Evolutionary conservation across 2,329 filamentous ascomycete species (phyloP), one percentile per base, ranked within the genome.

Genomic region (Thielaviopsis populi): DNA sequence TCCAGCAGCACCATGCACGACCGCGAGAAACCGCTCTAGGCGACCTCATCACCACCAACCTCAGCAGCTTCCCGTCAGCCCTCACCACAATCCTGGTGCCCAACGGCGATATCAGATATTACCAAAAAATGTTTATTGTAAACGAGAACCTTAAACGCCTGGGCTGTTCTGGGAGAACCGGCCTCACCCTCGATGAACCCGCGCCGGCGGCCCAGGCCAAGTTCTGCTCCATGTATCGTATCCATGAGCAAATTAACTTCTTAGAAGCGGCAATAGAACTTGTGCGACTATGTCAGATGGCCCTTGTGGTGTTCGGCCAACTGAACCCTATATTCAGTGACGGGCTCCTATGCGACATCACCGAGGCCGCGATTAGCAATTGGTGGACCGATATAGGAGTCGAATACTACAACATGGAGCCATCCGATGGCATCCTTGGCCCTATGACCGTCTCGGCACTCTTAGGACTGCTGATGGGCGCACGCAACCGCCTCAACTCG

Each of bases 311-410:
- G 66, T 99, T 96, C 73, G 89, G 87, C 63, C 90, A 91, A 72
- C 77, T 97, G 5, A 86, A 89, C n/a, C 81, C 86, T 37, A 88
- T 91, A 68, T 97, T 95, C 72, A 88, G 89, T 7, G 94, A 99
- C 70, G 94, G 94, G 0, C 76, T 96, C 27, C 80, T 99, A 2
- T 99, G 94, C 72, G 94, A 99, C 75, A 80, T 94, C 53, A 97
- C 94, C 0, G 94, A 99, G 73, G 86, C 82, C 67, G 90, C 91
- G 1, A 84, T 97, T 69, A 87, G 86, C 67, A 89, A 96, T 72
- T 99, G 94, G 94, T 97, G 94, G 94, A 86, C 88, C 1, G 89
- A 96, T 70, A 87, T 96, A 66, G 94, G 94, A 1, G 86, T 86
- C 0, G 92, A 97, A 68, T 86, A 94, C 70, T 96, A 92, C 77